A percentile compares a stretch with the other conserved stretches of the same genome.
These are phyloP conservation scores for Eimeria sp. DNA, from an alignment of 169 alveolate species.

Conservation along the genomic window DNA sequence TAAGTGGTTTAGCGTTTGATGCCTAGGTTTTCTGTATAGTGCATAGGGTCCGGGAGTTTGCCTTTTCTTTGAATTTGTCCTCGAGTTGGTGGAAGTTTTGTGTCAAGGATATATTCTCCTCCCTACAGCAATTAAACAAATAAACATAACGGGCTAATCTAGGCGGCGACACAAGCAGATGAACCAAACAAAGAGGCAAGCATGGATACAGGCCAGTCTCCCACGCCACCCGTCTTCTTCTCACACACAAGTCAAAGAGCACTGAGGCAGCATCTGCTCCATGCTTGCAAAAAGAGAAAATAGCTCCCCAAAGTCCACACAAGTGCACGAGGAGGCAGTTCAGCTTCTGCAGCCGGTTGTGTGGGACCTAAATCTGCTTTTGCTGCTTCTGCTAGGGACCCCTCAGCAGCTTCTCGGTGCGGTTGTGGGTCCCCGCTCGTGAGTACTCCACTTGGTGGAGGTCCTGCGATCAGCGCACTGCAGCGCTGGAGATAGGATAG, in stretches of 20 bases:
- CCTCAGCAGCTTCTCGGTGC: not conserved
- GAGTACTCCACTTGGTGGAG: not conserved
- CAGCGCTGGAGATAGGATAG: not conserved
- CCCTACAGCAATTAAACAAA: conserved; percentile 36
- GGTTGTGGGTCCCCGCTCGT: not conserved
- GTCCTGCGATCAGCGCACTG: not conserved
- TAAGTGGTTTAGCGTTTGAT: not conserved
- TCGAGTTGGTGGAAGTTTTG: conserved; percentile 79
- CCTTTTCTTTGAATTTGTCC: conserved; percentile 75
- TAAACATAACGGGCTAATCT: not conserved
- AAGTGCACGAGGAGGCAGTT: not conserved
- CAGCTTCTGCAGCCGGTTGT: not conserved
- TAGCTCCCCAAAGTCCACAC: not conserved
- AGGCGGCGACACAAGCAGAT: not conserved
- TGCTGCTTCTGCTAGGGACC: not conserved
- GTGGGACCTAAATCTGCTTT: not conserved
- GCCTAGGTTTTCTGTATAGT: not conserved
- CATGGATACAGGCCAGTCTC: not conserved
- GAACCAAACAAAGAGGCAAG: not conserved
- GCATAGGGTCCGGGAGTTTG: not conserved
- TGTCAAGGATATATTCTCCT: conserved; percentile 66
- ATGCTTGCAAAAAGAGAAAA: not conserved
- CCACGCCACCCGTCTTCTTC: not conserved
- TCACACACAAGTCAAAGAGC: not conserved
- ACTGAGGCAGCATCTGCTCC: not conserved